Evolutionary conservation across 1,284 basidiomycete genomes (phyloP).

Genomic region (Naganishia liquefaciens): DNA sequence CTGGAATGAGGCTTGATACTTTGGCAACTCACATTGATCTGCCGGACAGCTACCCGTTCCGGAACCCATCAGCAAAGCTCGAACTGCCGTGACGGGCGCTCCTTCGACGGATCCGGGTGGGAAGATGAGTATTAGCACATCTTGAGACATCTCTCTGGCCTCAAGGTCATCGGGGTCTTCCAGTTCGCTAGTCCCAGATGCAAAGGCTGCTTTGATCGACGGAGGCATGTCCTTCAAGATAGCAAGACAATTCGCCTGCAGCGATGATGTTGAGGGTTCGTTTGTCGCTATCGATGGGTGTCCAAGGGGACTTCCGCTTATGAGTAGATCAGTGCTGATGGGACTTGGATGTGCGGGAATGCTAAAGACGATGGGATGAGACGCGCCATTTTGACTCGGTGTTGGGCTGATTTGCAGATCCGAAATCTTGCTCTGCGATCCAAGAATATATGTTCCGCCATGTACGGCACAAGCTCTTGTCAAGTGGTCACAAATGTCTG

Average conservation of each 20-base stretch:
- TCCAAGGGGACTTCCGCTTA: constrained; percentile 20
- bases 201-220: constrained; percentile 6
- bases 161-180: constrained; percentile 36
- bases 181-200: background rate
- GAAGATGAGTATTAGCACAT: constrained; percentile 76
- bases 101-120: constrained; percentile 65
- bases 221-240: constrained; percentile 12
- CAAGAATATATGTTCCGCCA: constrained; percentile 81
- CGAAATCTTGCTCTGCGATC: constrained; percentile 38
- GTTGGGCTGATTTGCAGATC: background rate
- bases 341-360: constrained; percentile 11
- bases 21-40: constrained; percentile 67
- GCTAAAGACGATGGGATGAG: constrained; percentile 6
- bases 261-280: no score
- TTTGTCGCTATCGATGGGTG: background rate
- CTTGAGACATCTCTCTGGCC: constrained; percentile 54
- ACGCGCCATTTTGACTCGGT: background rate
- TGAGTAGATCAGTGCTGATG: constrained; percentile 31
- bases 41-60: constrained; percentile 80
- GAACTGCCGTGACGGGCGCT: constrained; percentile 62
- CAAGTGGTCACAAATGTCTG: background rate
- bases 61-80: constrained; percentile 74
- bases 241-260: constrained; percentile 12
- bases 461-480: constrained; percentile 77
- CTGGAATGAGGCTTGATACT: background rate